Evolutionary conservation across 2,329 filamentous ascomycete species (phyloP).

Genomic region (Aplosporella prunicola): DNA sequence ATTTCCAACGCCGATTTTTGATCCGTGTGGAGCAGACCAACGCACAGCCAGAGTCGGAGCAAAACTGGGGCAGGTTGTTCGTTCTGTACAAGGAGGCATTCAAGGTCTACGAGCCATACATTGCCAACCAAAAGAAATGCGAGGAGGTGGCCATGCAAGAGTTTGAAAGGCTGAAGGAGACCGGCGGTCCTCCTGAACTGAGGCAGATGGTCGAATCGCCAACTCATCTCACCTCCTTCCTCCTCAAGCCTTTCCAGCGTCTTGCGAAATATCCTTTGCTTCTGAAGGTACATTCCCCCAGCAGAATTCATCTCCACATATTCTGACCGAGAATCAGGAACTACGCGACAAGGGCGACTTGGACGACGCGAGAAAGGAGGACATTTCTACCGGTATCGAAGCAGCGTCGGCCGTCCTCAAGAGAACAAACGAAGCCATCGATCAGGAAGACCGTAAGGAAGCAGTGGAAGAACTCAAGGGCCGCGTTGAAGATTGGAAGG

Average conservation of each 20-base stretch:
- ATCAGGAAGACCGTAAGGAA: conserved; percentile 74
- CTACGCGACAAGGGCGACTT: conserved; percentile 73
- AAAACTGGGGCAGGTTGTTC: conserved; percentile 95
- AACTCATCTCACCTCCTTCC: conserved; percentile 80
- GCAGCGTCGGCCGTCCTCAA: conserved; percentile 73
- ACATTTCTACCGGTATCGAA: conserved; percentile 68
- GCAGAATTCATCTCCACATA: neutral
- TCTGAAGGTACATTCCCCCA: conserved; percentile 53
- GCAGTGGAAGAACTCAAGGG: conserved; percentile 71
- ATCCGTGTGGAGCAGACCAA: conserved; percentile 96
- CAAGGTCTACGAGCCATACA: conserved; percentile 91
- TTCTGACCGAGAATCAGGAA: conserved; percentile 46
- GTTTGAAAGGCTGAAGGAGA: conserved; percentile 75
- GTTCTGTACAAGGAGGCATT: conserved; percentile 77
- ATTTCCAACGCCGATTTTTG: conserved; percentile 89
- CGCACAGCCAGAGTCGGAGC: conserved; percentile 61
- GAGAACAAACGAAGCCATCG: conserved; percentile 83
- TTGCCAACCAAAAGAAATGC: conserved; percentile 89
- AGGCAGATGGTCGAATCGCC: conserved; percentile 74
- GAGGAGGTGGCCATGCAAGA: conserved; percentile 74
- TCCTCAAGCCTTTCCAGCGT: conserved; percentile 93
- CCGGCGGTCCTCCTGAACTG: conserved; percentile 53
- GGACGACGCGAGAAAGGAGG: conserved; percentile 58
- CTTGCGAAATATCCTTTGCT: conserved; percentile 90
- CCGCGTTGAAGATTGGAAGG: conserved; percentile 96